Evolutionary conservation across 352 stramenopile genomes (phyloP).

Genomic region (Phytophthora idaei): DNA sequence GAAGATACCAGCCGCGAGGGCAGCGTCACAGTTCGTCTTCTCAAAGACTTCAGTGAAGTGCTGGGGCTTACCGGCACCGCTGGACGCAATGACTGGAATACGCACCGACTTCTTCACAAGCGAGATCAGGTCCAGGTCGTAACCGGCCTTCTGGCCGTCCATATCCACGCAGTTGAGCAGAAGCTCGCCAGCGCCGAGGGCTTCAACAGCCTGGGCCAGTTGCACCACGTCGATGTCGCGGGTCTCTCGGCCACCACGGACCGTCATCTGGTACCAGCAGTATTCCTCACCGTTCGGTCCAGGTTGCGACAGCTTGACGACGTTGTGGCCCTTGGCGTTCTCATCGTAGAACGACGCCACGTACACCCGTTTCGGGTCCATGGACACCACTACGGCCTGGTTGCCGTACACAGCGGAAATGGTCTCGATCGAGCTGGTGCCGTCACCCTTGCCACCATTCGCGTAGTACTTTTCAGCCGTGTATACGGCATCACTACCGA

Average conservation of each 20-base stretch:
- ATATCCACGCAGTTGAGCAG: conserved; percentile 99
- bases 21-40: conserved; percentile 91
- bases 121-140: conserved; percentile 67
- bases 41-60: conserved; percentile 98
- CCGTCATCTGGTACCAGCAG: conserved; percentile 98
- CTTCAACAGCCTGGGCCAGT: conserved; percentile 89
- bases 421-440: conserved; percentile 93
- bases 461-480: conserved; percentile 92
- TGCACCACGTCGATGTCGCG: conserved; percentile 88
- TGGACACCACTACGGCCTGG: conserved; percentile 97
- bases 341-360: conserved; percentile 78
- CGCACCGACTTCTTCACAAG: conserved; percentile 88
- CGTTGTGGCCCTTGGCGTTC: conserved; percentile 57
- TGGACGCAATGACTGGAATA: conserved; percentile 98
- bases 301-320: conserved; percentile 75
- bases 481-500: conserved; percentile 97
- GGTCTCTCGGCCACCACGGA: conserved; percentile 95
- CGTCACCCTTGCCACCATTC: conserved; percentile 68
- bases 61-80: conserved; percentile 91
- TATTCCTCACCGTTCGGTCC: conserved; percentile 94
- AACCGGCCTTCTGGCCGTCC: conserved; percentile 96
- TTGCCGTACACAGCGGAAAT: conserved; percentile 97
- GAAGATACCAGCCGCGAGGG: conserved; percentile 98
- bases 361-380: conserved; percentile 94
- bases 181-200: conserved; percentile 96